Conservation (phyloP, 345 rosid genomes). For the Mallotus nudiflorus region DNA sequence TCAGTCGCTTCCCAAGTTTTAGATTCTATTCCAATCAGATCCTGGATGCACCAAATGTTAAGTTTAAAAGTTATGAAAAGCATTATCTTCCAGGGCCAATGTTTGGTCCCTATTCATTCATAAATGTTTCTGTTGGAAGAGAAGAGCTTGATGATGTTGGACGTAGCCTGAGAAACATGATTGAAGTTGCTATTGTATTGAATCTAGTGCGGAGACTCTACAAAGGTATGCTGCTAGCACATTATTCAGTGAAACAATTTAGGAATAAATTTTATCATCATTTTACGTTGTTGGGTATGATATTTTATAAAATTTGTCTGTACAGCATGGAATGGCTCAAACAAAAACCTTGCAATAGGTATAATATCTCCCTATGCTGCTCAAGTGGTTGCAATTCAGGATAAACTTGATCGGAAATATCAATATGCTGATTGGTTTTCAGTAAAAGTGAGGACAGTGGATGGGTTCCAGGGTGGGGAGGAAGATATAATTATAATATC, state of each 20-base stretch:
- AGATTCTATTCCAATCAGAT: conserved; percentile 48
- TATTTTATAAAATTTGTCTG: neutral
- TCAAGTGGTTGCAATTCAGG: conserved; percentile 13
- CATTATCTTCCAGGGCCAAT: conserved; percentile 37
- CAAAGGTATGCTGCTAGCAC: conserved; percentile 35
- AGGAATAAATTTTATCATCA: too few relatives aligned
- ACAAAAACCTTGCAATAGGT: conserved; percentile 7
- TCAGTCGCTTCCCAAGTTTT: conserved; percentile 57
- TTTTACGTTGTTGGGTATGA: too few relatives aligned
- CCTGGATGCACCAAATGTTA: conserved; percentile 39
- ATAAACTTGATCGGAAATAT: conserved; percentile 8
- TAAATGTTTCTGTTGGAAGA: conserved; percentile 42
- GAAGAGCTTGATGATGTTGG: conserved; percentile 35
- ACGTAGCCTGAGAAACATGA: conserved; percentile 39
- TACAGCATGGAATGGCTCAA: conserved; percentile 15
- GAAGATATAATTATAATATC: conserved; percentile 27
- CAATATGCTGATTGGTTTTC: conserved; percentile 13
- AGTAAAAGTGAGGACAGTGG: conserved; percentile 21
- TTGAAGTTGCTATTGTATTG: conserved; percentile 45
- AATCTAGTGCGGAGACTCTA: conserved; percentile 34
- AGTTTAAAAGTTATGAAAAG: conserved; percentile 19
- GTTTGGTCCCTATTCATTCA: conserved; percentile 53
- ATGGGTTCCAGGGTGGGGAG: conserved; percentile 32
- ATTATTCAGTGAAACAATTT: neutral
- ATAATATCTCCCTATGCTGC: conserved; percentile 27